phyloP scores from a whole-genome alignment of 371 early-diverging fungal genomes.

The Mortierella sp. region DNA sequence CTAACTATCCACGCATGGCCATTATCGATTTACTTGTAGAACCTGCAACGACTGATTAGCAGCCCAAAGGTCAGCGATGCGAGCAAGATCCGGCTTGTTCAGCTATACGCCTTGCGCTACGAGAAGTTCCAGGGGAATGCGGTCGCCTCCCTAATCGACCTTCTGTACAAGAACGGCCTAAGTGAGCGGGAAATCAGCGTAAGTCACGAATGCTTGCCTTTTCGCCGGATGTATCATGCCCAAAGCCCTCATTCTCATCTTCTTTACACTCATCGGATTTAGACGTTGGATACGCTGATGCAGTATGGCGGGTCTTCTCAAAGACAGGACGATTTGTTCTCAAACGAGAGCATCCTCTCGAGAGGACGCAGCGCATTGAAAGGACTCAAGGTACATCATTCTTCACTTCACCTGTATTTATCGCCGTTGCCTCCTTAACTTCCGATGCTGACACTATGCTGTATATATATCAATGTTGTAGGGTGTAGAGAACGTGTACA shows the following conservation, averaged over 20 bases:
- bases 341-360: conserved; percentile 86
- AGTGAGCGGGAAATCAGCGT: conserved; percentile 80
- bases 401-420: neutral
- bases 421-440: neutral
- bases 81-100: conserved; percentile 83
- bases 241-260: neutral
- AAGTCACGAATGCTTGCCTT: conserved; percentile 33
- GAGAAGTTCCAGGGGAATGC: conserved; percentile 84
- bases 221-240: neutral
- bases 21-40: conserved; percentile 38
- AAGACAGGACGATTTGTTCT: conserved; percentile 91
- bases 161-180: conserved; percentile 76
- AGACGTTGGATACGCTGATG: conserved; percentile 81
- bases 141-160: conserved; percentile 73
- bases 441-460: neutral
- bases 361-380: conserved; percentile 87
- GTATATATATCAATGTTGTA: conserved; percentile 35
- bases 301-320: conserved; percentile 85
- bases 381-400: conserved; percentile 77
- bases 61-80: conserved; percentile 76
- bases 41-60: conserved; percentile 77
- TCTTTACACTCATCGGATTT: neutral
- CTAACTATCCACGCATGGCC: neutral
- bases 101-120: conserved; percentile 92
- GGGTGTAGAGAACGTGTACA: conserved; percentile 99